Evolutionary conservation across 192 early-diverging fungal genomes (phyloP).

Genomic region (Backusella tuberculispora): DNA sequence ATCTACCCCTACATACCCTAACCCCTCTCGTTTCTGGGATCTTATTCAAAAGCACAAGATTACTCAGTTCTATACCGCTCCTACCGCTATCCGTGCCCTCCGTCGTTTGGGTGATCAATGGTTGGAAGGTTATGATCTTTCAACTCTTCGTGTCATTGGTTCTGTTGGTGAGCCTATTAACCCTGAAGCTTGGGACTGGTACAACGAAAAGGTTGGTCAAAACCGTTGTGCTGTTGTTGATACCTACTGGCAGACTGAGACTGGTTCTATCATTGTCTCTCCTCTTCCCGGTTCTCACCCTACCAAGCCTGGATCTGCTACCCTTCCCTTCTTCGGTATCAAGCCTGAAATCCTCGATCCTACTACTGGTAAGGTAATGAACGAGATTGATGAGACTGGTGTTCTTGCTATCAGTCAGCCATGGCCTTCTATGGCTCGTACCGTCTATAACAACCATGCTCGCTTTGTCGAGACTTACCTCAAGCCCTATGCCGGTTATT

Average conservation of each 20-base stretch:
- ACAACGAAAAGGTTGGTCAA: slow-evolving; percentile 87
- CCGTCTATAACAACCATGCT: slow-evolving; percentile 88
- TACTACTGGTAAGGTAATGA: slow-evolving; percentile 78
- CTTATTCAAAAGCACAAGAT: slow-evolving; percentile 87
- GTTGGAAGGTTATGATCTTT: slow-evolving; percentile 79
- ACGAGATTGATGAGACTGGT: slow-evolving; percentile 85
- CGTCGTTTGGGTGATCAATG: slow-evolving; percentile 80
- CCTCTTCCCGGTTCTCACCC: slow-evolving; percentile 89
- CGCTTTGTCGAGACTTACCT: slow-evolving; percentile 94
- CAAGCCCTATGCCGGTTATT: slow-evolving; percentile 85
- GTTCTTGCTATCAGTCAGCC: slow-evolving; percentile 85
- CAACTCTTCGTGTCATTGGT: slow-evolving; percentile 85
- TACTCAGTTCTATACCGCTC: slow-evolving; percentile 97
- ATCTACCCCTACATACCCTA: slow-evolving; percentile 92
- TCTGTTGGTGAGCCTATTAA: slow-evolving; percentile 98
- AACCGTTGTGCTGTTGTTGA: slow-evolving; percentile 91
- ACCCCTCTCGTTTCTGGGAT: slow-evolving; percentile 80
- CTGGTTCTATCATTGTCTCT: slow-evolving; percentile 87
- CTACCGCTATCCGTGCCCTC: slow-evolving; percentile 94
- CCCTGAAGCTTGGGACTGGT: slow-evolving; percentile 97
- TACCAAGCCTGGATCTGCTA: slow-evolving; percentile 95
- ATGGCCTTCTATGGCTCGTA: slow-evolving; percentile 92
- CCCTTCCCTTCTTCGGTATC: slow-evolving; percentile 95
- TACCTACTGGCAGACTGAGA: slow-evolving; percentile 95
- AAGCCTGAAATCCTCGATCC: slow-evolving; percentile 86